Base-by-base conservation (phyloP, 305 asterid genomes). In the Fraxinus baroniana region DNA sequence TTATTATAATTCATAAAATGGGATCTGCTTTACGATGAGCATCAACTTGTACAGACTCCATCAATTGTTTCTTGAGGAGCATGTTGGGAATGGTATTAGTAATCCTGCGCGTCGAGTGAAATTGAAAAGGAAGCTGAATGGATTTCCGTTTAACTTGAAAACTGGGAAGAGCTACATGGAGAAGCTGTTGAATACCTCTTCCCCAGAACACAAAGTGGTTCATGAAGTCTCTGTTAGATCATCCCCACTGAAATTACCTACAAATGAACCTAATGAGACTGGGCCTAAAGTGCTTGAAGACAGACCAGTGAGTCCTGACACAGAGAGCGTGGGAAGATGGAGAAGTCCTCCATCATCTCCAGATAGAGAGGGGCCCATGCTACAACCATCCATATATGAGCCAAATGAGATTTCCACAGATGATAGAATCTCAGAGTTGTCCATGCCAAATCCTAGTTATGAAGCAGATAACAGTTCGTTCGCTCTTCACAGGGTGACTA, bases 121-220 rank as follows among this genome's bases (percentile, higher is more conserved):
- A 86, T 85, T 96, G 80, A 96, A 91, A 87, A 93, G 95, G 91
- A 92, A 91, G 88, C 89, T 93, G 86, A 96, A 90, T 88, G 98
- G 97, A 76, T 94, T 94, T 86, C 98, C 98, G 46, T 93, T 96
- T 79, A 87, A 91, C 88, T 82, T 84, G 15, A 92, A 88, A 92
- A 66, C 93, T 84, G 97, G 94, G 73, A 87, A 87, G 87, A 91
- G 98, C 91, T 96, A 94, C 92, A 96, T 96, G 98, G 94, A 92
- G 78, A 93, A 90, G 83, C 84, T 96, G 77, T 85, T 92, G 77
- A 84, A 78, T 78, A 78, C 87, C 85, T 86, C 97, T 85, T 90
- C 95, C 18, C 95, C 97, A 75, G 92, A 94, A 82, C 91, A 90
- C 86, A 87, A 89, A 70, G 86, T 87, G 84, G 93, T 94, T 82